These are phyloP conservation scores for Carex myosuroides DNA, from an alignment of 176 grass and related monocot species.

Conservation along the genomic window DNA sequence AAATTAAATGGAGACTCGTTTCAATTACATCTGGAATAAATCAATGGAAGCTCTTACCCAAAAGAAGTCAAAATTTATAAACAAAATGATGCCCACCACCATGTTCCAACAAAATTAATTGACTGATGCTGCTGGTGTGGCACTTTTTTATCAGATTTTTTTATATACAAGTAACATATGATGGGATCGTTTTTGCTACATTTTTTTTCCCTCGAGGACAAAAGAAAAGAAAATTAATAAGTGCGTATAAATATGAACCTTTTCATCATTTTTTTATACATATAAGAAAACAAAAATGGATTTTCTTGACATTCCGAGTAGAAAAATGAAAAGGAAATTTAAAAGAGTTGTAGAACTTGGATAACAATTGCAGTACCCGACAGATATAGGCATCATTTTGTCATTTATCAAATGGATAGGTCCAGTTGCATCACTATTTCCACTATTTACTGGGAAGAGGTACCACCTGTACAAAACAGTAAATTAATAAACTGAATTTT, in stretches of 20 bases:
- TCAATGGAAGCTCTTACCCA: neutral
- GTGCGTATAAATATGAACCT: neutral
- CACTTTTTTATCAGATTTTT: neutral
- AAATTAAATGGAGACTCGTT: neutral
- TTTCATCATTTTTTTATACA: neutral
- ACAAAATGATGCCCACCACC: neutral
- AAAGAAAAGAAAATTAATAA: neutral
- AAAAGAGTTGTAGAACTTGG: neutral
- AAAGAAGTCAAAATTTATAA: neutral
- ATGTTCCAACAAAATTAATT: too few species aligned
- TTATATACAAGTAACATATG: neutral
- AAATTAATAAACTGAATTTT: neutral
- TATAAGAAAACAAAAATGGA: neutral
- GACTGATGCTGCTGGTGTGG: neutral
- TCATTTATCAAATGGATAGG: constrained; percentile 78
- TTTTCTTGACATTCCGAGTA: neutral
- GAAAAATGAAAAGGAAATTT: neutral
- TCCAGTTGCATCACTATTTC: constrained; percentile 28
- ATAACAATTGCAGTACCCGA: constrained; percentile 42
- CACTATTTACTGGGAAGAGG: constrained; percentile 43
- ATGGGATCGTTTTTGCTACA: neutral
- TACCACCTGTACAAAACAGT: constrained; percentile 55
- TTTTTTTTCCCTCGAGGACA: neutral
- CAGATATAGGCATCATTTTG: constrained; percentile 42
- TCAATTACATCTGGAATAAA: neutral